These are phyloP conservation scores for Pseudotsuga menziesii DNA, from an alignment of 75 land plant species.

Conservation along the genomic window DNA sequence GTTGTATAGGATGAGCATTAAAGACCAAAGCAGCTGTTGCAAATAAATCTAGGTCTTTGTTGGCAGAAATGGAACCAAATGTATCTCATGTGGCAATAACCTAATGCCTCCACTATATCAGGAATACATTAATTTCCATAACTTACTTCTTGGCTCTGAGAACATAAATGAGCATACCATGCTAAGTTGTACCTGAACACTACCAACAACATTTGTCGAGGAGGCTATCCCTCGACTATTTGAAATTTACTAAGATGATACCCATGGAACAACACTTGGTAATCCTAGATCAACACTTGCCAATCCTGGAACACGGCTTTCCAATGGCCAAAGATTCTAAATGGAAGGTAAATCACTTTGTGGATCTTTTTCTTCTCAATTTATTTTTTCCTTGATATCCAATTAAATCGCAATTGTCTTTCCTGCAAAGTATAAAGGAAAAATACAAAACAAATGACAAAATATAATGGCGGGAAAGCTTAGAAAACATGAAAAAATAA, in stretches of 20 bases:
- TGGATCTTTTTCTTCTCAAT: background rate
- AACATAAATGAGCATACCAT: background rate
- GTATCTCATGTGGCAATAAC: background rate
- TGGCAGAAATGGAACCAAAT: background rate
- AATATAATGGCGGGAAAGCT: background rate
- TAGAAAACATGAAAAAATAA: background rate
- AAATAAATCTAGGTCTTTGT: background rate
- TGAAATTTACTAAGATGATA: background rate
- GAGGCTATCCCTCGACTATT: background rate
- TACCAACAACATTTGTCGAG: background rate
- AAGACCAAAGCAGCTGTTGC: background rate
- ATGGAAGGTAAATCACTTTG: background rate
- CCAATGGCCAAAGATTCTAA: conserved; percentile 3
- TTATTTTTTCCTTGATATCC: conserved; percentile 4
- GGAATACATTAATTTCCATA: background rate
- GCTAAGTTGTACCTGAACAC: background rate
- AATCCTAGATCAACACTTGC: background rate
- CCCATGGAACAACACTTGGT: background rate
- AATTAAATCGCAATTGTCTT: background rate
- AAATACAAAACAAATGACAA: background rate
- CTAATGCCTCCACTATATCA: background rate
- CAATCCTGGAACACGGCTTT: background rate
- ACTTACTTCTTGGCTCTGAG: background rate
- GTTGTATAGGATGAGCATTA: background rate
- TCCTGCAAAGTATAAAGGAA: background rate